Conservation (phyloP, 208 protist genomes). For the Leishmania tarentolae region DNA sequence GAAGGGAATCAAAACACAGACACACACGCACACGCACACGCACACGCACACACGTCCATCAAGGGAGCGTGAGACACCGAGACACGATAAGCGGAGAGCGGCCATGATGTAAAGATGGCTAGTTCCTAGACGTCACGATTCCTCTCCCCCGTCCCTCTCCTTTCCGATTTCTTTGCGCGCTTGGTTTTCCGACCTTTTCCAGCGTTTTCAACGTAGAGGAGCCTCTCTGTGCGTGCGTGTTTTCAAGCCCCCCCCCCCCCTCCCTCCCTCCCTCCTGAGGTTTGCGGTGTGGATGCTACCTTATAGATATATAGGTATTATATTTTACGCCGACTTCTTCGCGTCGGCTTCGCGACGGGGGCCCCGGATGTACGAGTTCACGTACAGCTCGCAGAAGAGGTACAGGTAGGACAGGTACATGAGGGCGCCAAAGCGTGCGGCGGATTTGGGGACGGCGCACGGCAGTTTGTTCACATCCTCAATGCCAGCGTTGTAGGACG, state of each 20-base stretch:
- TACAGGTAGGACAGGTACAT: slow-evolving; percentile 94
- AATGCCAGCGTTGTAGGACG: slow-evolving; percentile 40
- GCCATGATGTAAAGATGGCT: not conserved
- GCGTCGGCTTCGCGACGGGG: slow-evolving; percentile 24
- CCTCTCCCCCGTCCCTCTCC: not conserved
- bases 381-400: slow-evolving; percentile 89
- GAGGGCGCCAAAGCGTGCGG: slow-evolving; percentile 55
- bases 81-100: not conserved
- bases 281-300: not conserved
- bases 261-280: not conserved
- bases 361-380: slow-evolving; percentile 72
- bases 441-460: slow-evolving; percentile 53
- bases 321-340: slow-evolving; percentile 28
- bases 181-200: not conserved
- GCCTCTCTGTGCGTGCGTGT: not conserved
- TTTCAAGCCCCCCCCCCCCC: not conserved
- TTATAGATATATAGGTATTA: not conserved
- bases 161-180: not conserved
- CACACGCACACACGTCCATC: not conserved
- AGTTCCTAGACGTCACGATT: not conserved
- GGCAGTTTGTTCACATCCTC: slow-evolving; percentile 47
- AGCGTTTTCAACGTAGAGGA: not conserved
- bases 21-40: not conserved
- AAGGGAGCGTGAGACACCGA: not conserved
- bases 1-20: not conserved